A percentile compares a stretch with the other conserved stretches of the same genome.
phyloP scores from a whole-genome alignment of 2,329 filamentous ascomycete species.

The Fonsecaea pugnacius region DNA sequence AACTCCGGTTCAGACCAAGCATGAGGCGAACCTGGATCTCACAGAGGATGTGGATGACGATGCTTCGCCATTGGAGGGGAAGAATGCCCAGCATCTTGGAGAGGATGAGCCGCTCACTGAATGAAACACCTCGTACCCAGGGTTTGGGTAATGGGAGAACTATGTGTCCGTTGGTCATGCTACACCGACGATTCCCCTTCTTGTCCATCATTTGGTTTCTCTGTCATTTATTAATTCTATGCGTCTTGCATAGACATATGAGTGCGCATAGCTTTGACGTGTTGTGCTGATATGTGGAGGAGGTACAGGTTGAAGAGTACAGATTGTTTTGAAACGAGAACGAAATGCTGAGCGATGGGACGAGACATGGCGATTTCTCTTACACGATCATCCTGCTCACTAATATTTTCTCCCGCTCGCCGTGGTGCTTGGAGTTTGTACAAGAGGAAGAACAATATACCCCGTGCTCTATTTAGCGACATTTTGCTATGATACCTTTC shows the following conservation, averaged over 20 bases:
- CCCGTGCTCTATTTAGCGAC: conserved; percentile 7
- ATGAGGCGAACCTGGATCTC: conserved; percentile 59
- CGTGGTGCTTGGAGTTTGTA: not conserved
- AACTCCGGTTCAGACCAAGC: conserved; percentile 43
- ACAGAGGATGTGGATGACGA: conserved; percentile 55
- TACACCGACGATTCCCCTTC: not conserved
- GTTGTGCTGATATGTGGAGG: not conserved
- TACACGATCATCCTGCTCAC: not conserved
- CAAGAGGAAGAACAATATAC: conserved; percentile 9
- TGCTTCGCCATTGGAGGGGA: conserved; percentile 30
- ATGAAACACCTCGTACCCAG: conserved; percentile 11
- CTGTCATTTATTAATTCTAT: not conserved
- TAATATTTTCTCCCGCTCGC: not conserved
- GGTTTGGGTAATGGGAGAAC: not conserved
- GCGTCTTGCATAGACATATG: conserved; percentile 1
- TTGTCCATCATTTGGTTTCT: conserved; percentile 4
- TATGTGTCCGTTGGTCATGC: not conserved
- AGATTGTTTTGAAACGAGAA: conserved; percentile 6
- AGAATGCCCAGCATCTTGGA: conserved; percentile 10
- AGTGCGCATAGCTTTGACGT: not conserved
- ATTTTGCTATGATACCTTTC: not conserved
- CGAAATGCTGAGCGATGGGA: not conserved
- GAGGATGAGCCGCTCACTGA: conserved; percentile 15
- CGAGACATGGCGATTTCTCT: conserved; percentile 2
- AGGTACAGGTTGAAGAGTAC: not conserved